A percentile compares a stretch with the other conserved stretches of the same genome.
phyloP scores from a whole-genome alignment of 2,329 filamentous ascomycete genomes.

The Rutstroemia sp. region DNA sequence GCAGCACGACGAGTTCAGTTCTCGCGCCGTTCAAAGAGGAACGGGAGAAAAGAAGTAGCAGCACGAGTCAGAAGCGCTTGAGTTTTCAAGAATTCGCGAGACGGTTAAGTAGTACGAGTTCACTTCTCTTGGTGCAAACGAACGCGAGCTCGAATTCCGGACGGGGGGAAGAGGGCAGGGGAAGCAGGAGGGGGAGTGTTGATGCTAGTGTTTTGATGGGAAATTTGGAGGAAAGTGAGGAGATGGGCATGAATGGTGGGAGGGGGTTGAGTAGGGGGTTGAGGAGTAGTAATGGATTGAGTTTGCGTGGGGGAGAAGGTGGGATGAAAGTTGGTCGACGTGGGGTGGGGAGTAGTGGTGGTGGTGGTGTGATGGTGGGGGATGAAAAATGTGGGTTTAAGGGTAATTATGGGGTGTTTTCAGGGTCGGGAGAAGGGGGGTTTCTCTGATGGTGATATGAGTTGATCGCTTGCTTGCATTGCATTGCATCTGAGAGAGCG shows the following conservation, averaged over 20 bases:
- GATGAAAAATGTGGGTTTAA: neutral
- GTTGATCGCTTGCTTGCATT: neutral
- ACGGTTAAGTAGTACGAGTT: slow-evolving; percentile 50
- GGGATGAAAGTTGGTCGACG: slow-evolving; percentile 35
- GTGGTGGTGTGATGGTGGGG: slow-evolving; percentile 15
- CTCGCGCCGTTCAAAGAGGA: slow-evolving; percentile 12
- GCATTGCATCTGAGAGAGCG: neutral
- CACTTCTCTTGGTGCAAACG: slow-evolving; percentile 50
- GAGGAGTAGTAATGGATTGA: slow-evolving; percentile 1
- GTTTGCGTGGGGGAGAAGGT: neutral
- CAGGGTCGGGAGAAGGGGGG: slow-evolving; percentile 38
- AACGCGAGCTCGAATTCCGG: slow-evolving; percentile 34
- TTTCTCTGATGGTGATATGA: slow-evolving; percentile 37
- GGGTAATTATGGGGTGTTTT: slow-evolving; percentile 11
- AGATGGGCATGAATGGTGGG: neutral
- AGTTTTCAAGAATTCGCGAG: slow-evolving; percentile 56
- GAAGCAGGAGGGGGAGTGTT: slow-evolving; percentile 20
- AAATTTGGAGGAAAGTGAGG: neutral
- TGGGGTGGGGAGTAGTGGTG: slow-evolving; percentile 50
- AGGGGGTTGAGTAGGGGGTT: slow-evolving; percentile 1
- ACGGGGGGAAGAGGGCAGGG: slow-evolving; percentile 17
- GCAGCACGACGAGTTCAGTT: slow-evolving; percentile 12
- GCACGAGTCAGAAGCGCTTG: slow-evolving; percentile 48
- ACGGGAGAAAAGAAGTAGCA: slow-evolving; percentile 39
- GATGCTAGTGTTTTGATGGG: slow-evolving; percentile 3